Evolutionary conservation across 768 basidiomycete species (phyloP).

Genomic region (Dentipellis sp.): DNA sequence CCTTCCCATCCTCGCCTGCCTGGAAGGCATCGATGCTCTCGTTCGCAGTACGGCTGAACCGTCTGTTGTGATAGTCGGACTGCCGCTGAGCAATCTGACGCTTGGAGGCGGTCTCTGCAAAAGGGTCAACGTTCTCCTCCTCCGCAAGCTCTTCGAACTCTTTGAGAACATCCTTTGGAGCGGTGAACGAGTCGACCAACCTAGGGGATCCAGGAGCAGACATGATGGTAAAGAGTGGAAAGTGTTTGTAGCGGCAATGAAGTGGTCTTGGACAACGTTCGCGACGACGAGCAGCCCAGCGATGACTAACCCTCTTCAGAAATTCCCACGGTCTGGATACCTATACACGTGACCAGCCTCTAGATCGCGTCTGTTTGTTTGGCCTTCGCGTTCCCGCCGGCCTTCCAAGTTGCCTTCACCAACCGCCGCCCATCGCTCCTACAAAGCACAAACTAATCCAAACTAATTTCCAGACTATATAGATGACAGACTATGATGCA

Average conservation of each 20-base stretch:
- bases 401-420: too few species aligned
- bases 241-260: background rate
- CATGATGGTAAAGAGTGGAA: slow-evolving; percentile 14
- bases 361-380: background rate
- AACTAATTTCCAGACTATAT: background rate
- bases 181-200: slow-evolving; percentile 86
- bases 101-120: slow-evolving; percentile 86
- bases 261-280: background rate
- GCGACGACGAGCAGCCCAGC: background rate
- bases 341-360: background rate
- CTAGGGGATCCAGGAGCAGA: slow-evolving; percentile 30
- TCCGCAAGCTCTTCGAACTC: slow-evolving; percentile 93
- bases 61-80: slow-evolving; percentile 89
- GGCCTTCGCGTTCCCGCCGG: background rate
- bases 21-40: slow-evolving; percentile 77
- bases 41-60: slow-evolving; percentile 77
- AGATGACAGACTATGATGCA: slow-evolving; percentile 2
- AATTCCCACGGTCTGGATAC: background rate
- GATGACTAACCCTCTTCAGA: background rate
- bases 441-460: background rate
- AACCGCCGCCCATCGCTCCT: background rate
- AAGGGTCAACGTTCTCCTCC: slow-evolving; percentile 86
- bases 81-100: slow-evolving; percentile 92
- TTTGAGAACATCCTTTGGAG: slow-evolving; percentile 85
- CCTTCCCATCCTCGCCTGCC: slow-evolving; percentile 54